These are phyloP conservation scores for Jimgerdemannia flammicorona DNA, from an alignment of 192 early-diverging fungal genomes.

Conservation along the genomic window DNA sequence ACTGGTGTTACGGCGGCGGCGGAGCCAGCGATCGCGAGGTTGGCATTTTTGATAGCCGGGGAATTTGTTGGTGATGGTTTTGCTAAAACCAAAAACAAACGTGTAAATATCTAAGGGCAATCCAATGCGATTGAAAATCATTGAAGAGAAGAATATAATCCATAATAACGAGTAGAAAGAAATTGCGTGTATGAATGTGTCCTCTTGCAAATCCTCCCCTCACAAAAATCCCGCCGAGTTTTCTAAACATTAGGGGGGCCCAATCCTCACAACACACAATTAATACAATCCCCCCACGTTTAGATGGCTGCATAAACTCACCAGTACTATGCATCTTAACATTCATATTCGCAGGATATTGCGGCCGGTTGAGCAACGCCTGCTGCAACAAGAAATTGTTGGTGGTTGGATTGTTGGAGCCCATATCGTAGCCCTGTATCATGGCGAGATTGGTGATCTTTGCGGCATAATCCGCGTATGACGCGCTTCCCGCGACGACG, in stretches of 20 bases:
- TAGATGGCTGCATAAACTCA: background rate
- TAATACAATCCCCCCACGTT: background rate
- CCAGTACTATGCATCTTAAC: background rate
- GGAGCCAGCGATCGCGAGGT: background rate
- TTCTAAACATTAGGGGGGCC: too few relatives aligned
- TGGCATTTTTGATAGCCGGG: background rate
- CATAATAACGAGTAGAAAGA: too few relatives aligned
- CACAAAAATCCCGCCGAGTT: too few relatives aligned
- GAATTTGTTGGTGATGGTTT: background rate
- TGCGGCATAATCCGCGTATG: too few relatives aligned
- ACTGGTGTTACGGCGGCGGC: background rate
- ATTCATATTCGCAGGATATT: background rate
- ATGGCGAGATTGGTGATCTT: background rate
- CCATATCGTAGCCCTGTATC: background rate
- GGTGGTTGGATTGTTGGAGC: background rate
- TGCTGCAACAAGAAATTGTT: background rate
- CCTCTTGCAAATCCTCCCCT: too few relatives aligned
- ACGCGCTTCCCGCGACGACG: too few relatives aligned
- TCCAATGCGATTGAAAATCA: background rate
- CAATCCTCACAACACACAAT: too few relatives aligned
- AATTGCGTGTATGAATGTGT: too few relatives aligned
- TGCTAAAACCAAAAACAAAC: background rate
- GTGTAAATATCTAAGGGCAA: background rate
- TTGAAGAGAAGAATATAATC: background rate
- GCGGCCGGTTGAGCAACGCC: background rate